Evolutionary conservation across 306 rosid species (phyloP), one percentile per base, ranked within the genome.

Genomic region (Clitoria ternatea): DNA sequence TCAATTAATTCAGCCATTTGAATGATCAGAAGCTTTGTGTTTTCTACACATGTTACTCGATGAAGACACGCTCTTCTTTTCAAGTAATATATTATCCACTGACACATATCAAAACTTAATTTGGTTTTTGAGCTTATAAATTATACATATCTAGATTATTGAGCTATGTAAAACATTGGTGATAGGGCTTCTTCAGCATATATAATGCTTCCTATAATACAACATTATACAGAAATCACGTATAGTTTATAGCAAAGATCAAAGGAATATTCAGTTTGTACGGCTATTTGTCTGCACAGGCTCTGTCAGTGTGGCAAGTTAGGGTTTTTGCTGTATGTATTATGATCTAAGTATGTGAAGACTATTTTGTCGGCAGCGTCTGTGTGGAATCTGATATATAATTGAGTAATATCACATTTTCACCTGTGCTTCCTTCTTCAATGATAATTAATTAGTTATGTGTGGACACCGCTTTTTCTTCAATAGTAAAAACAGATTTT

Each of bases 261-360:
- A 66, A 73, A 66, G 75, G 79, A 66, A 79, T 79, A 71, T 71
- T 63, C 64, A 45, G 29, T 52, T 13, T 65, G 75, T 57, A 66
- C 44, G 54, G 75, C 30, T 47, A 45, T 33, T 66, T 75, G 66
- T 22, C 47, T 75, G 59, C 35, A 52, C 65, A 40, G 52, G 12
- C 40, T 48, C 33, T 62, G 54, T 62, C 65, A 52, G 35, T 71
- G 48, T 36, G 35, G 37, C 52, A 32, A 54, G 30, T 73, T 79
- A 79, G 83, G 83, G 76, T 73, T 79, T 33, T 72, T 67, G 35
- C 73, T 66, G 50, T 50, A 48, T 44, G 45, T 39, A 36, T 50
- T 62, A 23, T 48, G 55, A 66, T 23, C 61, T 45, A 72, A 54
- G 73, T 54, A 23, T 44, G 62, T 62, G 47, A 23, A 53, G 18